Evolutionary conservation across 225 moss, liverwort and hornwort species (phyloP).

Genomic region (Pleurozium schreberi): DNA sequence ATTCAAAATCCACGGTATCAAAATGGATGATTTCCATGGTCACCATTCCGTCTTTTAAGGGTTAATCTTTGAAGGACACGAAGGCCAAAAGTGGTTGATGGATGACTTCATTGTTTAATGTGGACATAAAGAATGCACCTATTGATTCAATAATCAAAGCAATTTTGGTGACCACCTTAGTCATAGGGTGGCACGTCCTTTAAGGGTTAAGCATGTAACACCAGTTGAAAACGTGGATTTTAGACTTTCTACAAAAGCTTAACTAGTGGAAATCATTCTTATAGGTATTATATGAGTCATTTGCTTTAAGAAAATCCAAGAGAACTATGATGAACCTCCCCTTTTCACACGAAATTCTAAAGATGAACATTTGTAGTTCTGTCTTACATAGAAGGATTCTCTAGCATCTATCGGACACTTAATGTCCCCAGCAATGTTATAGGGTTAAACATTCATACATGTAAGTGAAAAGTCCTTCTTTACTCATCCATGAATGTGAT

Average conservation of each 20-base stretch:
- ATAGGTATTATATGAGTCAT: fast-evolving
- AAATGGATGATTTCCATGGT: too few relatives aligned
- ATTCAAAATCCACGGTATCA: too few relatives aligned
- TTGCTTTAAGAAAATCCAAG: background rate
- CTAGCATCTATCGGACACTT: background rate
- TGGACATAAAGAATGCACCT: too few relatives aligned
- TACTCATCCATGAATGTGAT: fast-evolving
- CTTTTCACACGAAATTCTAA: background rate
- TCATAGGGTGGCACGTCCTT: too few relatives aligned
- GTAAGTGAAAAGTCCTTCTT: too few relatives aligned
- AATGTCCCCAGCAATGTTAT: fast-evolving
- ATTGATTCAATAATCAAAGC: too few relatives aligned
- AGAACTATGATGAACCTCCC: background rate
- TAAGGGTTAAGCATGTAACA: too few relatives aligned
- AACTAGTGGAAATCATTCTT: background rate
- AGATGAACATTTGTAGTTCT: background rate
- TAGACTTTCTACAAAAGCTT: background rate
- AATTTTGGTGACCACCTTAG: too few relatives aligned
- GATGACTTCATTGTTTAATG: too few relatives aligned
- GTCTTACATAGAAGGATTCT: background rate
- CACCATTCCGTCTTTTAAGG: too few relatives aligned
- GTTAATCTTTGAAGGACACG: too few relatives aligned
- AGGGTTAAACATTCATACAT: background rate
- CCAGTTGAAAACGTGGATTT: background rate
- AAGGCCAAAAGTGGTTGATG: too few relatives aligned